Base-by-base conservation (phyloP, 495 filamentous ascomycete species). In the Annulohypoxylon stygium region DNA sequence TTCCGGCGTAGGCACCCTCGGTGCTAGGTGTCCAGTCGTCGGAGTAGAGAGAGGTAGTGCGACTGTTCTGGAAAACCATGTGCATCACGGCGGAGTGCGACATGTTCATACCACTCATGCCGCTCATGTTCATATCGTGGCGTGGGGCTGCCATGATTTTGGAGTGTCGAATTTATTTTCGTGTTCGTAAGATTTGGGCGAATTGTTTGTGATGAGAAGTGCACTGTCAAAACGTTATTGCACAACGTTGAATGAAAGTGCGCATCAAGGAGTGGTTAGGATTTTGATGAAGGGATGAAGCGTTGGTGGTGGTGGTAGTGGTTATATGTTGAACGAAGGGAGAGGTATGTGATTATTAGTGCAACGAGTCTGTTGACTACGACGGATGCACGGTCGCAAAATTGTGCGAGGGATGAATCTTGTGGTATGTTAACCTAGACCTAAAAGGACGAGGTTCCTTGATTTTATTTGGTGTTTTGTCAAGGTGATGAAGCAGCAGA, bases 41-140 rank as follows among this genome's bases (percentile, higher is more conserved):
- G 6, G 93, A 92, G 86, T 88, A 97, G 69, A 97, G 89, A 0
- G 94, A 84, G 0, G 92, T 95, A 69, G 76, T 82, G 50, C 88
- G 90, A 65, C 82, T 79, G 74, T 86, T 90, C 64, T 86, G 88
- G 84, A 97, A 97, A 77, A 88, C 82, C 86, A 87, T 90, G 18
- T 74, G 70, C 79, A 83, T 84, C 41, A 18, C 58, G 23, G 75
- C 65, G 2, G 73, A 65, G 2, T 64, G 64, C 12, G 76, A 70
- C 58, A 69, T 67, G 54, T 65, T 61, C 50, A 66, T 61, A 48
- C 54, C 70, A 55, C 61, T 60, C 71, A 75, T 73, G 60, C 39
- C 65, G 61, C 58, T 65, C 75, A 73, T 76, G 39, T 71, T 62
- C 73, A 69, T 75, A 45, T 48, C 58, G 67, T 64, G 67, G 16